These are phyloP conservation scores for Nasturtium officinale DNA, from an alignment of 345 rosid species.

Conservation along the genomic window DNA sequence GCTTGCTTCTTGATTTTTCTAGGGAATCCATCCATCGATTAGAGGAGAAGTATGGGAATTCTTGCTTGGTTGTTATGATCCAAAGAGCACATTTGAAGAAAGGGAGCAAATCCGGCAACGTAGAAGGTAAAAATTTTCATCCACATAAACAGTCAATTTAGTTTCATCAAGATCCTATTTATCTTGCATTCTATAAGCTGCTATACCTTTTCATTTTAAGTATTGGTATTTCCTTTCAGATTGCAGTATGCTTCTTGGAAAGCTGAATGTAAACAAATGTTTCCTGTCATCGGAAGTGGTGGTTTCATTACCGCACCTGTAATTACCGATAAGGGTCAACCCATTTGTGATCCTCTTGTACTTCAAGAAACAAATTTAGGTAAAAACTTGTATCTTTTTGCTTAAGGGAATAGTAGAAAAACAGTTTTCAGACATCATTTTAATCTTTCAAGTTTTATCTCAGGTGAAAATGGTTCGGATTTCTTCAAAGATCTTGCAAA, in stretches of 20 bases:
- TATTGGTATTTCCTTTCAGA: slow-evolving; percentile 46
- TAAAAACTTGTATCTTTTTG: slow-evolving; percentile 37
- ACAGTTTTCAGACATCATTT: neutral
- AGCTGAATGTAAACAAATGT: slow-evolving; percentile 67
- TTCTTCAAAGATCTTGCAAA: slow-evolving; percentile 56
- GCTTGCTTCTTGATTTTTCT: slow-evolving; percentile 26
- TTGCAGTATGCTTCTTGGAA: slow-evolving; percentile 77
- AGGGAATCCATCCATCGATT: slow-evolving; percentile 97
- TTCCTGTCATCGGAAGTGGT: slow-evolving; percentile 90
- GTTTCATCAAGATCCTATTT: neutral
- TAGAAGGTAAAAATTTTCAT: slow-evolving; percentile 64
- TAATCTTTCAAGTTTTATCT: neutral
- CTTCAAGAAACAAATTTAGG: slow-evolving; percentile 66
- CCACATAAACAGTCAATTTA: neutral
- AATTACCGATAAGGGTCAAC: slow-evolving; percentile 78
- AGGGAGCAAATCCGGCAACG: slow-evolving; percentile 71
- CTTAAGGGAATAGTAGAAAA: slow-evolving; percentile 20
- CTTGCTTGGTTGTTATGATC: slow-evolving; percentile 90
- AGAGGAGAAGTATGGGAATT: slow-evolving; percentile 99
- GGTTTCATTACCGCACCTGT: slow-evolving; percentile 86
- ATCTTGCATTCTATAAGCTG: slow-evolving; percentile 24
- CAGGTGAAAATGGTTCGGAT: slow-evolving; percentile 53
- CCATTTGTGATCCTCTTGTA: slow-evolving; percentile 81
- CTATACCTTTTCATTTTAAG: neutral
- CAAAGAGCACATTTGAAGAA: slow-evolving; percentile 86